These are phyloP conservation scores for Brassica balearica DNA, from an alignment of 441 rosid species.

Conservation along the genomic window DNA sequence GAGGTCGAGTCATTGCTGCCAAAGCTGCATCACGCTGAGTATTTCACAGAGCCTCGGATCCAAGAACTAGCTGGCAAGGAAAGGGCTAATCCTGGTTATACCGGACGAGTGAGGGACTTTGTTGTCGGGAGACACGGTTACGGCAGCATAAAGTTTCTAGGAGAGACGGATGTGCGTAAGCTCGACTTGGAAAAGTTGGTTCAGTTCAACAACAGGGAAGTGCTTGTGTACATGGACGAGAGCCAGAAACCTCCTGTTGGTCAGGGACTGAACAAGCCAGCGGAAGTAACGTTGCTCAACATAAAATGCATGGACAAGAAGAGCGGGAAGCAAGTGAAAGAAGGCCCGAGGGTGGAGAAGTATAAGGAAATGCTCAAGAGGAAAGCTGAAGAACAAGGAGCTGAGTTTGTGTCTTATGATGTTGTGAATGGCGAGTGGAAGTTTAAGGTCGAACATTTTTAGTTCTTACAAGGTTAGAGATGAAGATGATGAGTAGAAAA, in stretches of 20 bases:
- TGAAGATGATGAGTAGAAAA: too few relatives aligned
- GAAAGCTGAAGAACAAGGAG: conserved; percentile 94
- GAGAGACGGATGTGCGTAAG: conserved; percentile 84
- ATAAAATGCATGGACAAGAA: conserved; percentile 88
- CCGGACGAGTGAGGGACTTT: conserved; percentile 76
- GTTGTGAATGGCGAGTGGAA: conserved; percentile 87
- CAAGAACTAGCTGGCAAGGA: conserved; percentile 96
- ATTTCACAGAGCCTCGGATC: conserved; percentile 89
- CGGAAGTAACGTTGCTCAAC: conserved; percentile 90
- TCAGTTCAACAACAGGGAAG: conserved; percentile 90
- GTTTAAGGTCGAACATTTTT: conserved; percentile 85
- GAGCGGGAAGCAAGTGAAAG: conserved; percentile 69
- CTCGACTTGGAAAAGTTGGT: conserved; percentile 83
- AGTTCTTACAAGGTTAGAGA: conserved; percentile 53
- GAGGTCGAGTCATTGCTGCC: conserved; percentile 91
- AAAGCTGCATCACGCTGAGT: conserved; percentile 75
- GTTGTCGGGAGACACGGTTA: conserved; percentile 88
- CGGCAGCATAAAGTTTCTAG: conserved; percentile 87
- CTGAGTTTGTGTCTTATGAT: conserved; percentile 87
- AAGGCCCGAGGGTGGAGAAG: conserved; percentile 74
- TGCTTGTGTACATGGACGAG: conserved; percentile 93
- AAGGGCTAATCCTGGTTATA: conserved; percentile 78
- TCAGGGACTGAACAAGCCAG: conserved; percentile 92
- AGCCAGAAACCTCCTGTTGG: conserved; percentile 91
- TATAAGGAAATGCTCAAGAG: conserved; percentile 85